Evolutionary conservation across 768 basidiomycete genomes (phyloP).

Genomic region (Mycena sanguinolenta): DNA sequence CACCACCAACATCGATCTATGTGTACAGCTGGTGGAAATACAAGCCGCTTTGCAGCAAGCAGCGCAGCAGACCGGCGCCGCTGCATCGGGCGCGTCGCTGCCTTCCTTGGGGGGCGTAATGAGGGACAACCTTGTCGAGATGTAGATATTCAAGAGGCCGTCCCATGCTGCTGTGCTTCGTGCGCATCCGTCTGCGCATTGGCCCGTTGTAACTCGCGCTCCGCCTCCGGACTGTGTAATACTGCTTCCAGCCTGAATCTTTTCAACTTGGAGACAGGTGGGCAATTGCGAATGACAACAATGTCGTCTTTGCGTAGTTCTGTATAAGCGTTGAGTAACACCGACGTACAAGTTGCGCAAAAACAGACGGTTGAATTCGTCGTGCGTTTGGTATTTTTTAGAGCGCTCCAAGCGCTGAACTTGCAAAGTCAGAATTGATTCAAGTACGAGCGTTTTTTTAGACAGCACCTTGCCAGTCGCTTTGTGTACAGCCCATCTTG

Average conservation of each 20-base stretch:
- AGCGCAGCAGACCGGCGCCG: constrained; percentile 41
- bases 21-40: constrained; percentile 71
- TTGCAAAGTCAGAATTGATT: constrained; percentile 22
- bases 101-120: constrained; percentile 24
- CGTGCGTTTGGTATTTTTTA: constrained; percentile 85
- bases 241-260: constrained; percentile 79
- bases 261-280: constrained; percentile 83
- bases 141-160: constrained; percentile 18
- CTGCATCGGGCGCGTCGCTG: constrained; percentile 35
- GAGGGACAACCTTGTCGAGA: constrained; percentile 6
- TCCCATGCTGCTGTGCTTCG: constrained; percentile 12
- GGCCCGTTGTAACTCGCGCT: constrained; percentile 56
- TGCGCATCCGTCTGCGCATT: constrained; percentile 18
- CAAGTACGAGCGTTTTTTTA: background rate
- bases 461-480: constrained; percentile 79
- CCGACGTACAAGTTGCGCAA: background rate
- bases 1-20: constrained; percentile 31
- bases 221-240: constrained; percentile 75
- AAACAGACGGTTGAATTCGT: constrained; percentile 75
- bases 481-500: constrained; percentile 78
- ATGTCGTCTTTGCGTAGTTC: constrained; percentile 77
- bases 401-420: constrained; percentile 77
- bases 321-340: constrained; percentile 44
- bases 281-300: constrained; percentile 86
- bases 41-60: constrained; percentile 70